Percentiles rank a stretch among this genome's conserved stretches.
Conservation (phyloP, 176 grass and related monocot genomes). For the Ensete ventricosum region DNA sequence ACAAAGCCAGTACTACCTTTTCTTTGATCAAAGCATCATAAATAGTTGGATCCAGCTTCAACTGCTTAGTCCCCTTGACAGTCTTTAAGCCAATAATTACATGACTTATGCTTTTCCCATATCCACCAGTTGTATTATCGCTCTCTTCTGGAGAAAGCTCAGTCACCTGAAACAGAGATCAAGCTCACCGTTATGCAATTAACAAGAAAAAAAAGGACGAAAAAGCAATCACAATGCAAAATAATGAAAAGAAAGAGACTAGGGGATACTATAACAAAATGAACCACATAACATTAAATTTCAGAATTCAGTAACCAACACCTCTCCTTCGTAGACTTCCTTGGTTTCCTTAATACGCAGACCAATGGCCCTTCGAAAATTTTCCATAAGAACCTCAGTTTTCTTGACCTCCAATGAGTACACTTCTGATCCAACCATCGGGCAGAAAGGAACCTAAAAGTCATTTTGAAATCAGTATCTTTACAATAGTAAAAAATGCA, state of each 20-base stretch:
- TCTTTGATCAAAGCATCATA: constrained; percentile 98
- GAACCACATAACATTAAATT: background rate
- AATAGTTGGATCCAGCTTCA: constrained; percentile 89
- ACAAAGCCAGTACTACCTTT: constrained; percentile 43
- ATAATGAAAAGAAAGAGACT: background rate
- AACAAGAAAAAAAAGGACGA: background rate
- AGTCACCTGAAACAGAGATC: constrained; percentile 55
- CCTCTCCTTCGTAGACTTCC: constrained; percentile 96
- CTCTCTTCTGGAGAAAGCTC: constrained; percentile 89
- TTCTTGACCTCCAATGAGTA: constrained; percentile 98
- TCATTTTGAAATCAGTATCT: constrained; percentile 7
- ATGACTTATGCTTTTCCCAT: constrained; percentile 78
- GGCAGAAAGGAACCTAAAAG: constrained; percentile 82
- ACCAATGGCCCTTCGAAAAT: constrained; percentile 84
- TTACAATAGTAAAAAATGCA: background rate
- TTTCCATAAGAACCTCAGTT: constrained; percentile 91
- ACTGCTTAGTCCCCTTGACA: constrained; percentile 89
- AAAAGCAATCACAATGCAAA: background rate
- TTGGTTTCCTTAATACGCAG: constrained; percentile 98
- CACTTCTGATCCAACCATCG: constrained; percentile 98
- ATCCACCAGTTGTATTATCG: constrained; percentile 71
- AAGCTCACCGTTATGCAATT: constrained; percentile 5
- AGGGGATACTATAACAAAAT: background rate
- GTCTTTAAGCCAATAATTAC: constrained; percentile 91
- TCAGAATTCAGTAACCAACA: constrained; percentile 20